Percentiles rank a stretch among this genome's conserved stretches.
phyloP scores from a whole-genome alignment of 2,329 filamentous ascomycete genomes.

The Teratosphaeriaceae sp. region DNA sequence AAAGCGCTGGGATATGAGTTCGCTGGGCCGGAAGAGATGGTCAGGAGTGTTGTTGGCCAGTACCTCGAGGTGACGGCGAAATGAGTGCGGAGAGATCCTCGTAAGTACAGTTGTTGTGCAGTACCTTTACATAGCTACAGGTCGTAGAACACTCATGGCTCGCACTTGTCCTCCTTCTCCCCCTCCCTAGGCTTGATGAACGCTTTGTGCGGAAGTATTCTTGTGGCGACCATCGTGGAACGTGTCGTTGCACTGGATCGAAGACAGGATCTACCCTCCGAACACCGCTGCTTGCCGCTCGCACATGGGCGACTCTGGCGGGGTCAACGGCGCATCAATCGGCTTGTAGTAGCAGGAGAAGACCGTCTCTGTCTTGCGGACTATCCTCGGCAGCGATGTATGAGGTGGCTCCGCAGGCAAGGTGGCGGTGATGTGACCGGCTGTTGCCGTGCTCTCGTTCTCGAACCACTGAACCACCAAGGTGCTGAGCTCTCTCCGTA shows the following conservation, averaged over 20 bases:
- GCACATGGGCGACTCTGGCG: not conserved
- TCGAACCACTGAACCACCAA: constrained; percentile 4
- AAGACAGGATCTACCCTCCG: too few species aligned
- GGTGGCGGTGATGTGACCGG: constrained; percentile 1
- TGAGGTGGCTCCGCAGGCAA: constrained; percentile 1
- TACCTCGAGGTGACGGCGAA: constrained; percentile 5
- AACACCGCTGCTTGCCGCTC: not conserved
- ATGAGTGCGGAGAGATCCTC: too few species aligned
- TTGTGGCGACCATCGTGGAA: too few species aligned
- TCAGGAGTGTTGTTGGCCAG: constrained; percentile 9
- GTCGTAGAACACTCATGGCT: too few species aligned
- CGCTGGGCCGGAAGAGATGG: constrained; percentile 11
- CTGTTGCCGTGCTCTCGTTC: not conserved
- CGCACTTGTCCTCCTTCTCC: too few species aligned
- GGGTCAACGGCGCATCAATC: not conserved
- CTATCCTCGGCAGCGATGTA: constrained; percentile 4
- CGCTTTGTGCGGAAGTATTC: too few species aligned
- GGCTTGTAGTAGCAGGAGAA: constrained; percentile 23
- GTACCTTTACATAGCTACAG: too few species aligned
- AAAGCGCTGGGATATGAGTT: constrained; percentile 11
- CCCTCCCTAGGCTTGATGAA: too few species aligned
- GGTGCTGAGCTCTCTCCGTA: constrained; percentile 10
- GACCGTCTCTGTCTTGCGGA: constrained; percentile 16
- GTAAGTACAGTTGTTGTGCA: too few species aligned
- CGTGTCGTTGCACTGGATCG: too few species aligned